Evolutionary conservation across 305 asterid genomes (phyloP).

Genomic region (Solanum hybrid): DNA sequence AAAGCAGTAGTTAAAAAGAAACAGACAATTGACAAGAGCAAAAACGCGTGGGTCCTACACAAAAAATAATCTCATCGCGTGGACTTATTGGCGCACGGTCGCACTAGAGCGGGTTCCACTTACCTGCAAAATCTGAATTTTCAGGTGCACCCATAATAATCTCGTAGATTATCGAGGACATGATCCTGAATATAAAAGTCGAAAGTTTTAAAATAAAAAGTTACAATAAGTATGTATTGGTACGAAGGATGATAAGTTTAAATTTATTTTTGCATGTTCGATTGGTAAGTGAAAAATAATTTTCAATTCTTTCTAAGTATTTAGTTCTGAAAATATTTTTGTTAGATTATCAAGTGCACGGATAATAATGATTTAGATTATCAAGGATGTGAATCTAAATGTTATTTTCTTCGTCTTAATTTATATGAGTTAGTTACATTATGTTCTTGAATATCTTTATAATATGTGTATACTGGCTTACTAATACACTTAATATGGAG

Average conservation of each 20-base stretch:
- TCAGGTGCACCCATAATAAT: background rate
- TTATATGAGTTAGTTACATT: too few relatives aligned
- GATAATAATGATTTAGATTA: background rate
- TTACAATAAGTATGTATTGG: background rate
- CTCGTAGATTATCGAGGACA: too few relatives aligned
- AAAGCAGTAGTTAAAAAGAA: background rate
- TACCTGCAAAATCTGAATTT: background rate
- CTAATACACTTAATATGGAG: background rate
- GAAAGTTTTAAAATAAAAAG: too few relatives aligned
- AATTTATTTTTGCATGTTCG: too few relatives aligned
- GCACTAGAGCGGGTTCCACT: background rate
- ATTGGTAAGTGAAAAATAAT: background rate
- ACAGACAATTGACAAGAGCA: background rate
- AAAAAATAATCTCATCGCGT: background rate
- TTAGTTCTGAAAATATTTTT: too few relatives aligned
- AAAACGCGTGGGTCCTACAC: background rate
- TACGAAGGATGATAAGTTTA: background rate
- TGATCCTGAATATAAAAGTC: too few relatives aligned
- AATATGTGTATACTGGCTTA: background rate
- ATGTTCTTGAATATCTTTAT: background rate
- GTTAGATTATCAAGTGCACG: background rate
- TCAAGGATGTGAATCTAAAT: too few relatives aligned
- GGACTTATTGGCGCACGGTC: background rate
- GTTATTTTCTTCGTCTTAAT: background rate
- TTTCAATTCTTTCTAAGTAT: too few relatives aligned